Evolutionary conservation across 1,284 basidiomycete species (phyloP).

Genomic region (Rhodotorula mucilaginosa): DNA sequence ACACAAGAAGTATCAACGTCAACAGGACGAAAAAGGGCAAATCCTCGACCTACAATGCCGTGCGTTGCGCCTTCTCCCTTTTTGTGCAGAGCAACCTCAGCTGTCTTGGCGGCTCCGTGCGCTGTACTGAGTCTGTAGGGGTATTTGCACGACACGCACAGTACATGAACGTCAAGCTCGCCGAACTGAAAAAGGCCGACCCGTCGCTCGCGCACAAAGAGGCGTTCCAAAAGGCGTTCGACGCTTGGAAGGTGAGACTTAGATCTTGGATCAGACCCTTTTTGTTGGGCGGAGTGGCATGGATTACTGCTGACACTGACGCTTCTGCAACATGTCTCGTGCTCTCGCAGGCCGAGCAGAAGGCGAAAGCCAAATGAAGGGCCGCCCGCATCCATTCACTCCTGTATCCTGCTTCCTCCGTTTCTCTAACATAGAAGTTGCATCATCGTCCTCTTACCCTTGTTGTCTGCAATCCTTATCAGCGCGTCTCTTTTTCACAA

Average conservation of each 20-base stretch:
- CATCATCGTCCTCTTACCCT: not conserved
- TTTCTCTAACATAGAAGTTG: not conserved
- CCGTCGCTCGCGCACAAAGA: constrained; percentile 20
- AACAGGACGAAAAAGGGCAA: constrained; percentile 25
- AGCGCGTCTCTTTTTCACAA: not conserved
- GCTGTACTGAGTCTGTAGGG: not conserved
- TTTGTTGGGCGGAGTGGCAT: too few relatives aligned
- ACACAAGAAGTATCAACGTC: not conserved
- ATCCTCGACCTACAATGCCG: constrained; percentile 26
- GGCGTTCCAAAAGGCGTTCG: constrained; percentile 23
- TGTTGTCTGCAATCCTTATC: not conserved
- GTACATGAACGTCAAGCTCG: constrained; percentile 31
- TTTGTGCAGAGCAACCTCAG: too few relatives aligned
- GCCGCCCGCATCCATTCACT: not conserved
- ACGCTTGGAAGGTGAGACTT: constrained; percentile 22
- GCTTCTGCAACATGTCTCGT: too few relatives aligned
- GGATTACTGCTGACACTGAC: too few relatives aligned
- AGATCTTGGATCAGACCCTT: not conserved
- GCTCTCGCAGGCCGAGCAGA: constrained; percentile 3
- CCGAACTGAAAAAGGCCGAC: constrained; percentile 25
- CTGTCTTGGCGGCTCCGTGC: too few relatives aligned
- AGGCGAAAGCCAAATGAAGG: constrained; percentile 1
- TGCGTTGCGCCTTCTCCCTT: not conserved
- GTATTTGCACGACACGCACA: not conserved
- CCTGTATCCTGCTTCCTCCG: too few relatives aligned